Conservation (phyloP, 306 rosid species). For the Macrotyloma uniflorum region DNA sequence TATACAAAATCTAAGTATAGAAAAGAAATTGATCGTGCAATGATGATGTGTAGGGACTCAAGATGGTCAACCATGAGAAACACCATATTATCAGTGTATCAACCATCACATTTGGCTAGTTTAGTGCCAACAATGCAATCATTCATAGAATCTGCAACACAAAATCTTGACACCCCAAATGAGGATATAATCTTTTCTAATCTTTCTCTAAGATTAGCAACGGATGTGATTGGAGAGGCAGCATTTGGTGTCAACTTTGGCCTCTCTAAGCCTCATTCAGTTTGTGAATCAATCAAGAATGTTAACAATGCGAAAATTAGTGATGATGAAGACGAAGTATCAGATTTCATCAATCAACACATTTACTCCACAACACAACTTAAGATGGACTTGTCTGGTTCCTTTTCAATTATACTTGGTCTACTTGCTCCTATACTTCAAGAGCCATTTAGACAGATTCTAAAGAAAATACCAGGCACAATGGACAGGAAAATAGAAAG, state of each 20-base stretch:
- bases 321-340: conserved; percentile 49
- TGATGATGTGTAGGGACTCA: conserved; percentile 48
- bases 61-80: conserved; percentile 89
- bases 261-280: conserved; percentile 61
- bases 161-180: conserved; percentile 54
- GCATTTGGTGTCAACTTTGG: conserved; percentile 95
- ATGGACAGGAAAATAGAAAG: conserved; percentile 85
- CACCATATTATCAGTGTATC: conserved; percentile 77
- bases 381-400: conserved; percentile 93
- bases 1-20: background rate
- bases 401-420: conserved; percentile 92
- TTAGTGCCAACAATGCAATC: conserved; percentile 88
- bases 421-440: conserved; percentile 74
- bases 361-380: conserved; percentile 89
- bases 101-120: conserved; percentile 78
- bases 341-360: conserved; percentile 81
- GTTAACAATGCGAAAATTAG: background rate
- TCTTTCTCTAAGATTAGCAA: conserved; percentile 75
- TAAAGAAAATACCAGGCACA: conserved; percentile 79
- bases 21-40: conserved; percentile 6
- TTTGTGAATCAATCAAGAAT: conserved; percentile 39
- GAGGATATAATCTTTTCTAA: conserved; percentile 75
- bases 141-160: conserved; percentile 68
- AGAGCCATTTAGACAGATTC: conserved; percentile 79
- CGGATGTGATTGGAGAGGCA: conserved; percentile 88